These are phyloP conservation scores for grape (Vitis vinifera) DNA, from an alignment of 164 flowering plant genomes.

Conservation along the genomic window DNA sequence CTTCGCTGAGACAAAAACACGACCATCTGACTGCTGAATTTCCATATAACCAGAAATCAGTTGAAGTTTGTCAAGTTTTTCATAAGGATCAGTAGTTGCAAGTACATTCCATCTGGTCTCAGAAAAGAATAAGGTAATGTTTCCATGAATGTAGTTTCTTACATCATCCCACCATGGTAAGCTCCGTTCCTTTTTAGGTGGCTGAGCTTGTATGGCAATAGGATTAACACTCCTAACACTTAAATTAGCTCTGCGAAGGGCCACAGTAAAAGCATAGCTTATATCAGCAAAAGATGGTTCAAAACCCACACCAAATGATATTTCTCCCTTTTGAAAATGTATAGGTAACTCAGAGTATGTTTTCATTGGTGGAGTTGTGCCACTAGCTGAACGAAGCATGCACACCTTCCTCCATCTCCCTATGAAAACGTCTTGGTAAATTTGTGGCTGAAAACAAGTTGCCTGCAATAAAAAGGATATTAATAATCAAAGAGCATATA, in stretches of 20 bases:
- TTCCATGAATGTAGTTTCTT: conserved; percentile 90
- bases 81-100: conserved; percentile 94
- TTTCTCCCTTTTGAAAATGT: conserved; percentile 71
- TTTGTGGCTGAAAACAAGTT: conserved; percentile 93
- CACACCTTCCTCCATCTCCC: conserved; percentile 96
- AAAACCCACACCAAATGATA: conserved; percentile 89
- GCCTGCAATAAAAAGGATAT: conserved; percentile 59
- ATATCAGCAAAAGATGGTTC: conserved; percentile 93
- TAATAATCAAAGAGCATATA: not conserved
- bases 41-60: conserved; percentile 63
- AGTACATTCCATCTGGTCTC: conserved; percentile 71
- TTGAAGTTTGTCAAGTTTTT: conserved; percentile 82
- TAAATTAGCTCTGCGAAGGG: conserved; percentile 94
- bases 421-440: conserved; percentile 77
- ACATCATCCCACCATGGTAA: conserved; percentile 99
- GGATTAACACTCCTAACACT: conserved; percentile 54
- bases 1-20: conserved; percentile 57
- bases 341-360: conserved; percentile 80
- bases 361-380: conserved; percentile 97
- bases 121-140: conserved; percentile 51
- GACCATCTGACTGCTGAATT: conserved; percentile 92
- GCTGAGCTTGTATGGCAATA: conserved; percentile 28
- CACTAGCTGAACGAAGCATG: conserved; percentile 90
- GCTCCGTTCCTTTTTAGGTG: conserved; percentile 88
- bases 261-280: conserved; percentile 95